Evolutionary conservation across 108 stramenopile genomes (phyloP), one percentile per base, ranked within the genome.

Genomic region (Nannochloropsis granulata): DNA sequence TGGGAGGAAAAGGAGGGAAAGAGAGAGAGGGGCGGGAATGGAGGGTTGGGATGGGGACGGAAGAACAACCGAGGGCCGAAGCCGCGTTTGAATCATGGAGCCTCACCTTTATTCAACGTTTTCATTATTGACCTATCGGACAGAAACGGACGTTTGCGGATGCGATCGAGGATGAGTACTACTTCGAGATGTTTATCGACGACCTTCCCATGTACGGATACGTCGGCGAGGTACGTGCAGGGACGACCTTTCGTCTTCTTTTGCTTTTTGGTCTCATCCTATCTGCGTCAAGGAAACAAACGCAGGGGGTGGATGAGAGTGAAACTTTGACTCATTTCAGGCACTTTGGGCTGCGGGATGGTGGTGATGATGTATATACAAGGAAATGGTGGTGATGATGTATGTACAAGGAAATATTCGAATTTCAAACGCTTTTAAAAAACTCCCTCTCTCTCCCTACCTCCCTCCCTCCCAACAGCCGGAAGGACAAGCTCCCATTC

Each of bases 121-220:
- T 44, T 0, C 24, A 0, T 44, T 44, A 16, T 24, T 12, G 45
- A 85, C 24, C 85, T 82, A 8, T 71, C 19, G 26, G 44, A 44
- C 56, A 71, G 56, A 71, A 71, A 71, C 16, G 2, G n/a, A 71
- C 56, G 43, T 78, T 90, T 16, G 84, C 84, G 7, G 86, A 89
- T 23, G 90, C 90, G 23, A 90, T 90, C 44, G 86, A 89, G 43
- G 89, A 86, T 23, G 84, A 86, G 12, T 98, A 95, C 89, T 97
- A 95, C 91, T 99, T 96, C 89, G 98, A 99, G 92, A 93, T 99
- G 93, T 95, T 97, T 84, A 90, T 99, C 25, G 98, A 99, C 88
- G 97, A 96, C 91, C 91, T 99, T 23, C 97, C 98, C 44, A 94
- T 97, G 94, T 97, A 95, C 95, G 97, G 96, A 79, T 99, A 94